phyloP scores from a whole-genome alignment of 2,329 filamentous ascomycete species.

The Arthrinium puccinioides region DNA sequence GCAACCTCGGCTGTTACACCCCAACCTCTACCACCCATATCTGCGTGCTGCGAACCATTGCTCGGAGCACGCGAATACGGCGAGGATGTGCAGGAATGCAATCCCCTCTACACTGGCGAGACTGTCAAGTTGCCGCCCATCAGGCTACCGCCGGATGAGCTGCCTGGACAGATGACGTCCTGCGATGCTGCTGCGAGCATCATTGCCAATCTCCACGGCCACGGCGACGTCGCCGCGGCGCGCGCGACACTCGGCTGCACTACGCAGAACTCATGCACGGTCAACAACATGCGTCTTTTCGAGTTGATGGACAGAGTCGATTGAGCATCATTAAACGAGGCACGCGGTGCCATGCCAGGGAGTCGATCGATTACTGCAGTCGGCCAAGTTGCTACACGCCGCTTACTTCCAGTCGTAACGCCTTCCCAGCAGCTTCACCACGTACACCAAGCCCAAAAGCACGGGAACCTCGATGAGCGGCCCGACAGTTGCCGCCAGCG shows the following conservation, averaged over 20 bases:
- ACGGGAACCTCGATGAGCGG: constrained; percentile 85
- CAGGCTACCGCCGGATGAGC: not conserved
- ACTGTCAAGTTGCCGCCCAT: too few species aligned
- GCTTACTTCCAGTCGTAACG: constrained; percentile 45
- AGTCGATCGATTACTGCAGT: too few species aligned
- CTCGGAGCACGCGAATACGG: too few species aligned
- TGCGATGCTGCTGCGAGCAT: constrained; percentile 21
- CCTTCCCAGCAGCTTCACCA: constrained; percentile 52
- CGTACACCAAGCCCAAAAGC: constrained; percentile 68
- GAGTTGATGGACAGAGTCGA: constrained; percentile 20
- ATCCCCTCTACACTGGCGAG: too few species aligned
- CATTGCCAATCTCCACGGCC: constrained; percentile 17
- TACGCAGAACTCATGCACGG: constrained; percentile 14
- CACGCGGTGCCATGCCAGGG: too few species aligned
- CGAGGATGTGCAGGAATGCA: too few species aligned
- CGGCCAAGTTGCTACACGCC: not conserved
- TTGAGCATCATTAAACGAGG: constrained; percentile 1
- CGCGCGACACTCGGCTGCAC: constrained; percentile 15
- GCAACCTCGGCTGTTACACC: too few species aligned
- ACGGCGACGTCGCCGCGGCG: constrained; percentile 11
- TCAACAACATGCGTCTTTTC: constrained; percentile 23
- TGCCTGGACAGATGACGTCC: constrained; percentile 12
- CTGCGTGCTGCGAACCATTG: too few species aligned
- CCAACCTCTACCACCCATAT: too few species aligned
- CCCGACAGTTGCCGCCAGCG: constrained; percentile 74